These are phyloP conservation scores for Penicillium maclennaniae DNA, from an alignment of 495 filamentous ascomycete species.

Conservation along the genomic window DNA sequence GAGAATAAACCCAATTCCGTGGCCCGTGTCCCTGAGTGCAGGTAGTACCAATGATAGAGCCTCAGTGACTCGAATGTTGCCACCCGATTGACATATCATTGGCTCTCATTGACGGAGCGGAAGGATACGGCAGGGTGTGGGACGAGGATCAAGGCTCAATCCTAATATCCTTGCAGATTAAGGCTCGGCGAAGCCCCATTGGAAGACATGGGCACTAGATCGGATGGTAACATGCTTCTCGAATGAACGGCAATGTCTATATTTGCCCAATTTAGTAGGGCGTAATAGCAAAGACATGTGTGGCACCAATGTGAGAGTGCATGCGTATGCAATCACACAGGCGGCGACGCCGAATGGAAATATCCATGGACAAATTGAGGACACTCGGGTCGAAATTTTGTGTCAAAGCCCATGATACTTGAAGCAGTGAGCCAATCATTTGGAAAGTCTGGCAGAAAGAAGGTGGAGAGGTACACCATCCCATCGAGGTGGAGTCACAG, in stretches of 20 bases:
- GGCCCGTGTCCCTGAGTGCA: slow-evolving; percentile 25
- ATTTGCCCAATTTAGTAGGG: slow-evolving; percentile 14
- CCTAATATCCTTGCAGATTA: slow-evolving; percentile 18
- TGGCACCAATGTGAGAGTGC: slow-evolving; percentile 4
- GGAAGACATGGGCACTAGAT: slow-evolving; percentile 6
- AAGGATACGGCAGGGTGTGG: slow-evolving; percentile 23
- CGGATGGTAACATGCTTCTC: slow-evolving; percentile 27
- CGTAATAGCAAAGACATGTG: slow-evolving; percentile 14
- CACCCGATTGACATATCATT: slow-evolving; percentile 23
- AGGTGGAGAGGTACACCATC: slow-evolving; percentile 9
- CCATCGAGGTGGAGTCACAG: slow-evolving; percentile 18
- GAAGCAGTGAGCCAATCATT: slow-evolving; percentile 20
- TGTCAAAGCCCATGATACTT: slow-evolving; percentile 20
- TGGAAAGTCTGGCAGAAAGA: slow-evolving; percentile 9
- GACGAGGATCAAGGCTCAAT: slow-evolving; percentile 18
- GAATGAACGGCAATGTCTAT: slow-evolving; percentile 19
- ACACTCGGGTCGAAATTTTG: slow-evolving; percentile 12
- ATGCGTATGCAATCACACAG: slow-evolving; percentile 26
- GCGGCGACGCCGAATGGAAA: slow-evolving; percentile 17
- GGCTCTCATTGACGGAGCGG: slow-evolving; percentile 23
- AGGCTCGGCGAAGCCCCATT: slow-evolving; percentile 12
- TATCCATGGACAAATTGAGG: slow-evolving; percentile 8
- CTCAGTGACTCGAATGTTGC: slow-evolving; percentile 27
- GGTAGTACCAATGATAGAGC: slow-evolving; percentile 35
- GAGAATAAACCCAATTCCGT: slow-evolving; percentile 24